Percentiles rank a stretch among this genome's conserved stretches.
These are phyloP conservation scores for Angophora floribunda DNA, from an alignment of 345 rosid species.

Conservation along the genomic window DNA sequence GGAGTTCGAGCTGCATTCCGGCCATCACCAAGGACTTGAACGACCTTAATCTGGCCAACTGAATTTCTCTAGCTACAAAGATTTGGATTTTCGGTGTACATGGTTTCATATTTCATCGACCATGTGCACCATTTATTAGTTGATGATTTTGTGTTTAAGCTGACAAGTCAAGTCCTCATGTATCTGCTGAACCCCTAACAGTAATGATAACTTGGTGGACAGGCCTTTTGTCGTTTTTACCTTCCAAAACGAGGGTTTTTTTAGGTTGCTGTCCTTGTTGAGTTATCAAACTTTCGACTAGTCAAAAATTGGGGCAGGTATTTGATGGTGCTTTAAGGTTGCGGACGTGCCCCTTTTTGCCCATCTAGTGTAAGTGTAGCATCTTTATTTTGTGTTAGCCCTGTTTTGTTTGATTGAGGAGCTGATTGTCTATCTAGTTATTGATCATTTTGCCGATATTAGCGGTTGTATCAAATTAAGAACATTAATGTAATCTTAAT, in stretches of 20 bases:
- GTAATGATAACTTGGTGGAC: not conserved
- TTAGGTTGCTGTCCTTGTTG: not conserved
- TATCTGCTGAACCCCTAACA: not conserved
- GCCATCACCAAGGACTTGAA: conserved; percentile 58
- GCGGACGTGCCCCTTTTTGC: not conserved
- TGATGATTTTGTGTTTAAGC: not conserved
- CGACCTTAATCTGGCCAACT: conserved; percentile 4
- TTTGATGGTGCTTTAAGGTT: not conserved
- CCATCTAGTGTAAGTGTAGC: not conserved
- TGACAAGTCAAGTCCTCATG: not conserved
- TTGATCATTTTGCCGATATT: not conserved
- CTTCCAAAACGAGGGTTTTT: not conserved
- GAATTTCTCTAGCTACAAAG: not conserved
- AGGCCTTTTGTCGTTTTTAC: not conserved
- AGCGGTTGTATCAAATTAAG: not conserved
- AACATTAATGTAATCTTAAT: not conserved
- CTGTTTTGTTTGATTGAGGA: not conserved
- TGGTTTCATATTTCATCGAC: not conserved
- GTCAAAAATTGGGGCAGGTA: not conserved
- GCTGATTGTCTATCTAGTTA: not conserved
- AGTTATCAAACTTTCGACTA: not conserved
- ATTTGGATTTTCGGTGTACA: not conserved
- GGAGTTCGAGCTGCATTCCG: conserved; percentile 87
- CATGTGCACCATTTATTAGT: not conserved
- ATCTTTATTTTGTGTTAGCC: not conserved